Evolutionary conservation across 345 rosid species (phyloP).

Genomic region (Triadica sebifera): DNA sequence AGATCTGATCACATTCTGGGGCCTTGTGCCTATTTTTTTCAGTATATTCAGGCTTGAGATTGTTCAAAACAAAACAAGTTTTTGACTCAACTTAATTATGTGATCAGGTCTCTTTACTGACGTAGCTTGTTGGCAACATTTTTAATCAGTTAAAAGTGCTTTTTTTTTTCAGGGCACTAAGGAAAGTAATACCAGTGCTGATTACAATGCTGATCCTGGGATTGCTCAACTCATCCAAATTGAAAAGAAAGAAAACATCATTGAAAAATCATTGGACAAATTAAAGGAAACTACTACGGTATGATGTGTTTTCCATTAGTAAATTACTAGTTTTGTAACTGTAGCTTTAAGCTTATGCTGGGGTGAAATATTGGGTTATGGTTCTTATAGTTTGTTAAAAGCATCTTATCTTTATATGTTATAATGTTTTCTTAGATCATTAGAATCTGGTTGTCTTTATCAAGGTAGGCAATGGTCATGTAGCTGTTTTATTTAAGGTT

Average conservation of each 20-base stretch:
- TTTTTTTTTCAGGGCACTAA: slow-evolving; percentile 45
- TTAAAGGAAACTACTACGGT: slow-evolving; percentile 83
- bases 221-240: slow-evolving; percentile 44
- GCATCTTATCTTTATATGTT: neutral
- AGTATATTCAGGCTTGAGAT: neutral
- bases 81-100: neutral
- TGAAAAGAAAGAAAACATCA: slow-evolving; percentile 63
- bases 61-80: neutral
- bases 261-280: slow-evolving; percentile 74
- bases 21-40: neutral
- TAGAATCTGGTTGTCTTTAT: neutral
- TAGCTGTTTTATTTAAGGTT: neutral
- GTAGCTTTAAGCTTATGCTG: slow-evolving; percentile 4
- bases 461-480: neutral
- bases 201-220: slow-evolving; percentile 34
- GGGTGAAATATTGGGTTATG: neutral
- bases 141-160: slow-evolving; percentile 20
- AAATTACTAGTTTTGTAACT: neutral
- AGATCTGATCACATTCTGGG: neutral
- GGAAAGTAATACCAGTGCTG: slow-evolving; percentile 31
- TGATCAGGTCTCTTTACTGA: slow-evolving; percentile 2
- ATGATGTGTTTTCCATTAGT: slow-evolving; percentile 25
- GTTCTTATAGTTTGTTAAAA: neutral
- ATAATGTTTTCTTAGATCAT: neutral
- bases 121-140: neutral